Evolutionary conservation across 1,284 basidiomycete genomes (phyloP), one percentile per base, ranked within the genome.

Genomic region (Irpex sp.): DNA sequence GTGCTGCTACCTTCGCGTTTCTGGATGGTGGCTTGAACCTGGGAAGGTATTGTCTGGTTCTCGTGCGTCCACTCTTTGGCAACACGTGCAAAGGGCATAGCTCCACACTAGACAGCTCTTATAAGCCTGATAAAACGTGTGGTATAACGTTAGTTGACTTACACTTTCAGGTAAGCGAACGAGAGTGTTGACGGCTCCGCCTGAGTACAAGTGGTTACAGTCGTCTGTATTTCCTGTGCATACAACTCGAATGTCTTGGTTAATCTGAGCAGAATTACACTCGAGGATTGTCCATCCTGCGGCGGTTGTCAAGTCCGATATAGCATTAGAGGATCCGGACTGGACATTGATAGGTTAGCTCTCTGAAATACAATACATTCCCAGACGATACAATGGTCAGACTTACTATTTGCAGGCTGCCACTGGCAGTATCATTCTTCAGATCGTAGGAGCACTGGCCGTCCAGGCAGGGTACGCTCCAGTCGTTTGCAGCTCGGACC

Each of bases 271-370:
- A 2, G 78, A 65, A 54, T 79, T 73, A 67, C 84, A 85, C 58
- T 72, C 75, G 52, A 83, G 65, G 59, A 86, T 82, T 19, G 76
- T 71, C 84, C 84, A 86, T 57, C 83, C 83, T 11, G 81, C 82
- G 4, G 82, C 82, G 6, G 71, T 58, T 0, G 84, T 85, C 61
- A 86, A 80, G 67, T 86, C 84, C 3, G 82, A 79, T 48, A 86
- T 81, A 4, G 80, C 74, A 34, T 69, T 69, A 1, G 74, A 59
- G 1, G 78, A 71, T 5, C 82, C 83, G 11, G 62, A 38, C 64
- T 70, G 31, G 26, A 40, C 17, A 26, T 11, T 52, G n/a, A 61
- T 26, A 56, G 54, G 11, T 56, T 34, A 9, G 17, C 9, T 19
- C 21, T 8, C 54, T 56, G 7, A 40, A 15, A 40, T 7, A 17